Base-by-base conservation (phyloP, 306 rosid species). In the Mucuna pruriens region DNA sequence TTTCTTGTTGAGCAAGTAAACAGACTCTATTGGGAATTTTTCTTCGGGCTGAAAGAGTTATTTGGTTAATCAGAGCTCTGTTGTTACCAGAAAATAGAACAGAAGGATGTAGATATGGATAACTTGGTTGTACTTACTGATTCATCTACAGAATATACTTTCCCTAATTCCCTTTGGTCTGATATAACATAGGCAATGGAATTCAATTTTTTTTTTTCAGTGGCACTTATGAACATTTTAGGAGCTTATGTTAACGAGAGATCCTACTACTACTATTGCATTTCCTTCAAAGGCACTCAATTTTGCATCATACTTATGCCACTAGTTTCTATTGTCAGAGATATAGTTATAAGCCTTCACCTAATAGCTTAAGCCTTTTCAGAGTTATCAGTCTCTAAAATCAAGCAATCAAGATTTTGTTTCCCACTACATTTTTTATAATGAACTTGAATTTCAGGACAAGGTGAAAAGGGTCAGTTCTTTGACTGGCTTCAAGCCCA, bases 251-350 rank as follows among this genome's bases (percentile, higher is more conserved):
- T 9, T 40, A 15, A 16, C 23, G 13, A 40, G 12, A 58, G 16
- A 29, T 39, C 57, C 31, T 75, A 58, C 42, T 31, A n/a, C n/a
- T 25, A 20, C 33, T 20, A 61, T 62, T 45, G 45, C 44, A 42
- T n/a, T 60, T 61, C 63, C 63, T 63, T 67, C 68, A 54, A 11
- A 60, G 48, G 46, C 57, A n/a, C n/a, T 69, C 57, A 58, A 60
- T 71, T 71, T 71, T 7, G 23, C 63, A 48, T 71, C 67, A 62
- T 22, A 29, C n/a, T 23, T 46, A 16, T 6, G 7, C 57, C 25
- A 46, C 39, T 12, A 34, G 38, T 63, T 61, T 73, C 52, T 46
- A 69, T 60, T 33, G 36, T 22, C 71, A n/a, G 7, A 11, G n/a
- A n/a, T n/a, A n/a, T n/a, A n/a, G n/a, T n/a, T n/a, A n/a, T n/a